These are phyloP conservation scores for Saussurea involucrata DNA, from an alignment of 129 eudicot species.

Conservation along the genomic window DNA sequence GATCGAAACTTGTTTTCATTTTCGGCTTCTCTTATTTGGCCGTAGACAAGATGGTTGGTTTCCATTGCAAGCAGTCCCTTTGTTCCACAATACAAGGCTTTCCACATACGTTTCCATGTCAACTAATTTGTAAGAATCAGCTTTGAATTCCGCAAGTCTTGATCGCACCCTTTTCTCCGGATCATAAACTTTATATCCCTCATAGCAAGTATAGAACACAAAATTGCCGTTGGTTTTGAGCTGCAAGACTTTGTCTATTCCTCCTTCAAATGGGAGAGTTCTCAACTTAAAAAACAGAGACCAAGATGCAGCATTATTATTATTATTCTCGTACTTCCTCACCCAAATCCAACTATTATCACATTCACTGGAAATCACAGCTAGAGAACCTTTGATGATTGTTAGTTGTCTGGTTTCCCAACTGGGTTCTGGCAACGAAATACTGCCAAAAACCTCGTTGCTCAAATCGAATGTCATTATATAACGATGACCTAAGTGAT, in stretches of 20 bases:
- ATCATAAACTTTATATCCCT: too few relatives aligned
- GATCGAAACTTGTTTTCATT: too few relatives aligned
- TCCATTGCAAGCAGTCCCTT: neutral
- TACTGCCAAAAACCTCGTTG: neutral
- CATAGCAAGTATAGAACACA: too few relatives aligned
- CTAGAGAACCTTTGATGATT: constrained; percentile 3
- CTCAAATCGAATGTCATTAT: neutral
- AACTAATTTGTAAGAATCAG: neutral
- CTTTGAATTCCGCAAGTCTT: neutral
- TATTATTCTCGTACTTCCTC: neutral
- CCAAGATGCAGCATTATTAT: too few relatives aligned
- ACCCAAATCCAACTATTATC: too few relatives aligned
- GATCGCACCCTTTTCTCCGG: too few relatives aligned
- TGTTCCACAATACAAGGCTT: neutral
- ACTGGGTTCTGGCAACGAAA: neutral
- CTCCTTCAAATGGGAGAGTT: too few relatives aligned
- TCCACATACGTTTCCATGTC: neutral
- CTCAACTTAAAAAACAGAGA: too few relatives aligned
- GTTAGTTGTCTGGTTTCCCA: neutral
- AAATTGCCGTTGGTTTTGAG: too few relatives aligned
- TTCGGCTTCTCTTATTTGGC: neutral
- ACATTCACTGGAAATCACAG: neutral
- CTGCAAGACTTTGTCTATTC: too few relatives aligned
- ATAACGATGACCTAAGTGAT: neutral
- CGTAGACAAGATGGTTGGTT: neutral